Percentiles rank a stretch among this genome's conserved stretches.
These are phyloP conservation scores for Spiraea crenata DNA, from an alignment of 331 rosid genomes.

Conservation along the genomic window DNA sequence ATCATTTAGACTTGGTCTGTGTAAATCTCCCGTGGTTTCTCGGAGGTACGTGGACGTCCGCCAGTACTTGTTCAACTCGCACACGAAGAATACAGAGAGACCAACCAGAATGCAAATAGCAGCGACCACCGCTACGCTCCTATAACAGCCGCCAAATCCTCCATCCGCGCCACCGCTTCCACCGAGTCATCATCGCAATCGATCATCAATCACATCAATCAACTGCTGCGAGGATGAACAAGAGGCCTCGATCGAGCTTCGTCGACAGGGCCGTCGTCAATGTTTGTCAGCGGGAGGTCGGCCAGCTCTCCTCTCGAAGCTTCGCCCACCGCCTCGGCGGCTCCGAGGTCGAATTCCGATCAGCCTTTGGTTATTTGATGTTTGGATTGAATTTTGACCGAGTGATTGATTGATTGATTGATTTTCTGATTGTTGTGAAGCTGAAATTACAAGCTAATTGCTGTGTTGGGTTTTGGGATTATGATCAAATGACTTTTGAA, in stretches of 20 bases:
- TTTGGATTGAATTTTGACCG: neutral
- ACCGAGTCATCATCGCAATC: neutral
- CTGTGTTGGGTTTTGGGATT: conserved; percentile 5
- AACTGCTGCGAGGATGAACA: conserved; percentile 40
- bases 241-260: conserved; percentile 35
- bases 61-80: neutral
- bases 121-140: neutral
- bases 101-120: neutral
- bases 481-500: neutral
- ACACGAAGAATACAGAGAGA: neutral
- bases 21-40: neutral
- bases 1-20: neutral
- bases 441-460: neutral
- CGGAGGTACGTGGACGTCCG: neutral
- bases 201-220: neutral
- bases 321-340: conserved; percentile 72
- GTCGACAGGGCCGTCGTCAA: conserved; percentile 51
- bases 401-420: neutral
- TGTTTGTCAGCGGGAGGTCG: conserved; percentile 75
- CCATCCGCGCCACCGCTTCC: neutral
- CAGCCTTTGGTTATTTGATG: neutral
- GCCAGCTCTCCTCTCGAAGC: conserved; percentile 55
- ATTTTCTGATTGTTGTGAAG: neutral
- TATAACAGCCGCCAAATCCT: neutral
- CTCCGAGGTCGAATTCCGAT: conserved; percentile 49